Conservation (phyloP, 164 flowering plant genomes). For the Sextonia rubra region DNA sequence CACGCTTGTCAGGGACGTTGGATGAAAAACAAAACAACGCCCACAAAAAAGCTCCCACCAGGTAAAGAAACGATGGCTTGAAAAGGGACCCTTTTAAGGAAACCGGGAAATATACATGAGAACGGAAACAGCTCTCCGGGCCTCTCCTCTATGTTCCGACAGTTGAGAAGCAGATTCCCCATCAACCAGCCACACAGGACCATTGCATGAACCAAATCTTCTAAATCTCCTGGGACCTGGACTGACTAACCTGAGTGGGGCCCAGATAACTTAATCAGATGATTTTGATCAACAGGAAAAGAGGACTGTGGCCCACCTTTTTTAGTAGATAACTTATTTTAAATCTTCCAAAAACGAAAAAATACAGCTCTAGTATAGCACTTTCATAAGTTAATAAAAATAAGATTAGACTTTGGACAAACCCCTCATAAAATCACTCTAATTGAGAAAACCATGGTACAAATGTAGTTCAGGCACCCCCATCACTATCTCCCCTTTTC, state of each 20-base stretch:
- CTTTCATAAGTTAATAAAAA: no score
- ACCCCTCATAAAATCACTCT: no score
- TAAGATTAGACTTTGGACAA: no score
- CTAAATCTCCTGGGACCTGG: background rate
- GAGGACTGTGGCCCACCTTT: background rate
- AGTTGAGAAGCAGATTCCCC: background rate
- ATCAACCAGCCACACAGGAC: background rate
- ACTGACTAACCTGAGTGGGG: background rate
- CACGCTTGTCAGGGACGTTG: constrained; percentile 4
- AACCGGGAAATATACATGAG: background rate
- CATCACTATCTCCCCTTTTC: no score
- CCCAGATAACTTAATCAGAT: background rate
- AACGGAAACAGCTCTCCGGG: background rate
- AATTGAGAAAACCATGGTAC: no score
- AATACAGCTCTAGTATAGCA: no score
- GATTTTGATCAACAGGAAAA: background rate
- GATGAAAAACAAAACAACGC: background rate
- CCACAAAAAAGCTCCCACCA: constrained; percentile 1
- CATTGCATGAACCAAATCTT: background rate
- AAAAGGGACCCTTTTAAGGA: constrained; percentile 2
- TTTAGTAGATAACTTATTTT: no score
- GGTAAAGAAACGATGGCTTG: constrained; percentile 5
- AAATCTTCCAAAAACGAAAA: no score
- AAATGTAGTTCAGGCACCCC: no score
- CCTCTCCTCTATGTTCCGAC: background rate